Base-by-base conservation (phyloP, 345 rosid species). In the Eucalyptus lansdowneana region DNA sequence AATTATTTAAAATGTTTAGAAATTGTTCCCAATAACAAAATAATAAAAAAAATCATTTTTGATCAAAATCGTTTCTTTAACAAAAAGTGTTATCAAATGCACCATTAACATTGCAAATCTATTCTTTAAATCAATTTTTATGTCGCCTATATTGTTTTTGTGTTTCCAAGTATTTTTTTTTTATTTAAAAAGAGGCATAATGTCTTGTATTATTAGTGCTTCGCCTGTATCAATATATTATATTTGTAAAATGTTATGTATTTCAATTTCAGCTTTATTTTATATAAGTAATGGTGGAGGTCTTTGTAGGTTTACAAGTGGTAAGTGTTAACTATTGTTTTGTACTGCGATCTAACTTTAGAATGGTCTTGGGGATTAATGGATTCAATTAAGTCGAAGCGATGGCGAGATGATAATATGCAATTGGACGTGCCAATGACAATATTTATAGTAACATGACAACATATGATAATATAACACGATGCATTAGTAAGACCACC, bases 1-100 rank as follows among this genome's bases (percentile, higher is more conserved):
- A 53, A 53, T 0, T 0, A 53, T 19, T 53, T 53, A 53, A 53
- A 19, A 53, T 53, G 11, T 53, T 53, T 53, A 53, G 5, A 53
- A 19, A 53, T 53, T 53, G 0, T 53, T 53, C 2, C 2, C 0
- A 1, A n/a, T 1, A 19, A 19, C 0, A 53, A 0, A 53, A 53
- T 19, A n/a, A n/a, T 1, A 8, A 53, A 53, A 50, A 19, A 0
- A 19, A 53, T 19, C 2, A 53, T 17, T 53, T 53, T 0, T 53
- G 0, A 19, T 19, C 0, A 53, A 53, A 53, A 53, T 53, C 19
- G 0, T 19, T 53, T n/a, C n/a, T n/a, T n/a, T n/a, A n/a, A n/a
- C n/a, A n/a, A n/a, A n/a, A 53, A 51, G 22, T 17, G 0, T 51
- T 51, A 53, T 1, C 24, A 19, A 53, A 53, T 0, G 24, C 56